Percentiles rank a stretch among this genome's conserved stretches.
Conservation (phyloP, 495 filamentous ascomycete species). For the Daldinia caldariorum region DNA sequence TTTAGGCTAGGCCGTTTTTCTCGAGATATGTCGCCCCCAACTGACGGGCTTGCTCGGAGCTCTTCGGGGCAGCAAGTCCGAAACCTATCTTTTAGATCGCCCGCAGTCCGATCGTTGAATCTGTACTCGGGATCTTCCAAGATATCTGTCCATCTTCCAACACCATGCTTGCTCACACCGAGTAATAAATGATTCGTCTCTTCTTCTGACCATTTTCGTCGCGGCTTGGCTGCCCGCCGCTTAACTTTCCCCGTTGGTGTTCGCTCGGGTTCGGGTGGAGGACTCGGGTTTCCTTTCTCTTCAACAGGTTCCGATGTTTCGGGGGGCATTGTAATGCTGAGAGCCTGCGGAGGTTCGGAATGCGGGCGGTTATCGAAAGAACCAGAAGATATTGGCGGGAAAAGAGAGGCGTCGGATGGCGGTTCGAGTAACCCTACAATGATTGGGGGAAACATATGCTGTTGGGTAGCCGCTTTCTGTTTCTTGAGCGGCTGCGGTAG, state of each 20-base stretch:
- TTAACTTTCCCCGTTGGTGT: slow-evolving; percentile 51
- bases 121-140: slow-evolving; percentile 75
- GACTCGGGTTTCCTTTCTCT: slow-evolving; percentile 42
- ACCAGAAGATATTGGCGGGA: slow-evolving; percentile 73
- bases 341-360: slow-evolving; percentile 50
- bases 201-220: slow-evolving; percentile 81
- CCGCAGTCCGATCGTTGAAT: slow-evolving; percentile 79
- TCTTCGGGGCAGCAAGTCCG: slow-evolving; percentile 77
- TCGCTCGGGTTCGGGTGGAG: slow-evolving; percentile 45
- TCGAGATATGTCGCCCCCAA: slow-evolving; percentile 22
- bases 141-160: slow-evolving; percentile 89
- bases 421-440: slow-evolving; percentile 81
- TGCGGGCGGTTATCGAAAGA: slow-evolving; percentile 56
- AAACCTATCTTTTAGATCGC: slow-evolving; percentile 89
- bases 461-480: slow-evolving; percentile 59
- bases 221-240: slow-evolving; percentile 56
- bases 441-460: slow-evolving; percentile 65
- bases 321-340: slow-evolving; percentile 50
- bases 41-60: slow-evolving; percentile 50
- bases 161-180: slow-evolving; percentile 82
- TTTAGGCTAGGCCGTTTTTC: slow-evolving; percentile 37
- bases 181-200: slow-evolving; percentile 80
- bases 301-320: slow-evolving; percentile 40
- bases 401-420: slow-evolving; percentile 75
- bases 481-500: slow-evolving; percentile 67